Evolutionary conservation across 2,329 filamentous ascomycete genomes (phyloP).

Genomic region (Parasarocladium wereldwijsianum): DNA sequence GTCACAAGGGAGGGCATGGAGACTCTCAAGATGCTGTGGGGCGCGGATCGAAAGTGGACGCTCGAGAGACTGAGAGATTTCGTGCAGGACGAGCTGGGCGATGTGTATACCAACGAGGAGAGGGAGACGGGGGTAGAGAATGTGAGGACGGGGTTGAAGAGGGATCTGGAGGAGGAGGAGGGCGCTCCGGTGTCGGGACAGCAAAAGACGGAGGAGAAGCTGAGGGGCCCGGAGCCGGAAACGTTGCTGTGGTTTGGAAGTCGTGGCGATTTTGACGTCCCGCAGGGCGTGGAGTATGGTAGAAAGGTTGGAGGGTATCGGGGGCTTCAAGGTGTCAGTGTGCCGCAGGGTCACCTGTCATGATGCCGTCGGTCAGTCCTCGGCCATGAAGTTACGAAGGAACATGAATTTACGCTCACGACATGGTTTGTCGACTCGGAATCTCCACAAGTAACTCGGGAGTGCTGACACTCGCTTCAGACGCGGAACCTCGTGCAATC

Average conservation of each 20-base stretch:
- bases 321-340: constrained; percentile 20
- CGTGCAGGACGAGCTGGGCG: constrained; percentile 29
- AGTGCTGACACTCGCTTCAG: no score
- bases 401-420: no score
- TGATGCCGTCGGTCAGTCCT: constrained; percentile 71
- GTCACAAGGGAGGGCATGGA: constrained; percentile 28
- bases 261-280: constrained; percentile 28
- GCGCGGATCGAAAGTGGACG: constrained; percentile 25
- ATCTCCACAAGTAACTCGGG: no score
- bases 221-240: constrained; percentile 27
- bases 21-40: constrained; percentile 42
- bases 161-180: constrained; percentile 38
- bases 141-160: constrained; percentile 56
- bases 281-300: constrained; percentile 28
- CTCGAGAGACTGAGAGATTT: constrained; percentile 25
- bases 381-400: no score
- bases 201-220: constrained; percentile 11
- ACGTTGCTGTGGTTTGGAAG: constrained; percentile 30
- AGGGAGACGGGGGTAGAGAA: constrained; percentile 49
- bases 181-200: constrained; percentile 24
- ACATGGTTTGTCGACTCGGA: no score
- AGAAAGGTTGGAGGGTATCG: constrained; percentile 17
- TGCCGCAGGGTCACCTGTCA: constrained; percentile 55
- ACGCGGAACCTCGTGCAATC: no score
- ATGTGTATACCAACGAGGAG: constrained; percentile 61